Base-by-base conservation (phyloP, 495 filamentous ascomycete species). In the Xylaria curta region DNA sequence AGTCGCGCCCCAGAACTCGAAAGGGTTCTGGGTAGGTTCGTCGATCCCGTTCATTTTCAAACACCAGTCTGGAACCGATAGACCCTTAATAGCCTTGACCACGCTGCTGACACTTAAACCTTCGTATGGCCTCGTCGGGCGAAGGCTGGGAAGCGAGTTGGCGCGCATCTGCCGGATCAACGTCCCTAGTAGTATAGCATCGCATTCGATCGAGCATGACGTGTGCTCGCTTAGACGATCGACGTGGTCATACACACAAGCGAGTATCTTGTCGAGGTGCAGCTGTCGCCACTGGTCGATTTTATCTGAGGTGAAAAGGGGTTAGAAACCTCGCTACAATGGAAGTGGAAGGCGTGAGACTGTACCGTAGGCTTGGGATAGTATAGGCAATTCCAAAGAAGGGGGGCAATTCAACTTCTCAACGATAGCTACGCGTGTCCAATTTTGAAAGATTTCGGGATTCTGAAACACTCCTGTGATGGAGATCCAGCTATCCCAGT, bases 401-500 rank as follows among this genome's bases (percentile, higher is more conserved):
- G 51, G 38, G 13, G 38, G 51, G 5, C 3, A n/a, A 17, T 44
- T 59, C 13, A 58, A 24, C 21, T 56, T 68, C 38, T 68, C 49
- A 4, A 68, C n/a, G n/a, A 68, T 59, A 0, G 66, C 66, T 17
- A 58, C 21, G 38, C 66, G 66, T 13, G 66, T 68, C 49, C 66
- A 68, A 19, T 6, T 17, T 6, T 33, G 44, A 26, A 68, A 68
- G 17, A 46, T 68, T 0, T n/a, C 24, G 17, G 49, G 33, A 12
- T 46, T 59, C 1, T 46, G 66, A n/a, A 68, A 68, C 33, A 68
- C 66, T 0, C 66, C 53, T 0, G 66, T 54, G 9, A 68, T 59
- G 36, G 38, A 58, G 24, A 68, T 68, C 66, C 66, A 68, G 24
- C 38, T 24, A 21, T 68, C 51, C 38, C 51, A 68, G 49, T 68